Conservation (phyloP, 2,329 filamentous ascomycete genomes). For the Cercospora zeae-maydis region DNA sequence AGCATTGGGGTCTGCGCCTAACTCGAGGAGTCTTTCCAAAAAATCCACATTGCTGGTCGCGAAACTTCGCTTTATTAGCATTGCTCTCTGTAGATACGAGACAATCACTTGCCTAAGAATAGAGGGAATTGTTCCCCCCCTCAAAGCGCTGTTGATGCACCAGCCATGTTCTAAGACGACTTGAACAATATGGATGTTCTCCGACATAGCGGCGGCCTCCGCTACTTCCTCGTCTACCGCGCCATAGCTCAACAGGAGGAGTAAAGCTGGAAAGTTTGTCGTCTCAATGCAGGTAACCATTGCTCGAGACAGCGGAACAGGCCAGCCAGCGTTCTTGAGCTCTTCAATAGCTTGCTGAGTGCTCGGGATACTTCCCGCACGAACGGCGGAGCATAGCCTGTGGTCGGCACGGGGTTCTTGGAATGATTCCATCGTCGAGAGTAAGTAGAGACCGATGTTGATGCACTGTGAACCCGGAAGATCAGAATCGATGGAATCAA, state of each 20-base stretch:
- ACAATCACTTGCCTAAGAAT: conserved; percentile 3
- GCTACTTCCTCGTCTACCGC: conserved; percentile 3
- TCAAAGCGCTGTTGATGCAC: neutral
- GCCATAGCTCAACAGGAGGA: neutral
- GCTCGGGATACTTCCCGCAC: neutral
- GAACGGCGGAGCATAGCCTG: neutral
- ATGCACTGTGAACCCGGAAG: no score
- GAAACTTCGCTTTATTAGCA: neutral
- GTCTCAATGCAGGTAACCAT: neutral
- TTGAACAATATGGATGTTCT: neutral
- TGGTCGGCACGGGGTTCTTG: neutral
- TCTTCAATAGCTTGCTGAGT: neutral
- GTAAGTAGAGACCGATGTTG: no score
- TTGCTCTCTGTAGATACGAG: no score
- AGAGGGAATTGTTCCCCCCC: conserved; percentile 3
- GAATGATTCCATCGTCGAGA: no score
- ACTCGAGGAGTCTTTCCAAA: neutral
- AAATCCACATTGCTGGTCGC: neutral
- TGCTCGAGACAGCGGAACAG: neutral
- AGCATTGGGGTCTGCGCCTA: conserved; percentile 1
- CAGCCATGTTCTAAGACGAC: conserved; percentile 2
- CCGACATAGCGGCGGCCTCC: conserved; percentile 2
- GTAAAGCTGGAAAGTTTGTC: neutral
- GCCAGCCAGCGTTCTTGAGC: neutral
- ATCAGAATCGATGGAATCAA: no score